Conservation (phyloP, 2,329 filamentous ascomycete genomes). For the Eutypa lata region DNA sequence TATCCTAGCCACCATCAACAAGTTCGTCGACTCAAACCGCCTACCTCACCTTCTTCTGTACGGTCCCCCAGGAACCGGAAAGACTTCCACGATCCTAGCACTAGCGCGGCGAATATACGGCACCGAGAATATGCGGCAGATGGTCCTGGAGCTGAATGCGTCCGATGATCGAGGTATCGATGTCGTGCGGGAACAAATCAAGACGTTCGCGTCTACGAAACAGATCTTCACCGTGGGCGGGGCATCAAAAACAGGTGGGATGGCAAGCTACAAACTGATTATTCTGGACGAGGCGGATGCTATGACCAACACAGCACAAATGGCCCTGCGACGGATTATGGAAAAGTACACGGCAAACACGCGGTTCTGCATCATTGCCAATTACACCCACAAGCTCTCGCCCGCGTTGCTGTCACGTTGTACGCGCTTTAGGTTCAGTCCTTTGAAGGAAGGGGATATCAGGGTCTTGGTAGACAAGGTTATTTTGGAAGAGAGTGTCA, state of each 20-base stretch:
- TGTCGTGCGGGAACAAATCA: conserved; percentile 97
- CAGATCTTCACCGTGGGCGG: conserved; percentile 82
- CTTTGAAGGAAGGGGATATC: conserved; percentile 86
- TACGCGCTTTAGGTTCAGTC: conserved; percentile 92
- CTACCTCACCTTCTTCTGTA: conserved; percentile 95
- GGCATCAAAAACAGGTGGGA: conserved; percentile 40
- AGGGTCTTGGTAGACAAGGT: conserved; percentile 83
- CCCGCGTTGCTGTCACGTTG: conserved; percentile 89
- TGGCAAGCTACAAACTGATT: conserved; percentile 89
- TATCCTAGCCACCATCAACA: conserved; percentile 96
- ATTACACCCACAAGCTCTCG: conserved; percentile 97
- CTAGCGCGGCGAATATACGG: conserved; percentile 93
- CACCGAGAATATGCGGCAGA: conserved; percentile 87
- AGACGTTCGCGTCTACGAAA: conserved; percentile 96
- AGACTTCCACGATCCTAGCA: conserved; percentile 94
- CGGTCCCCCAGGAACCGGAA: conserved; percentile 92
- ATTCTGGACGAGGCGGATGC: conserved; percentile 98
- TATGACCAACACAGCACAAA: conserved; percentile 98
- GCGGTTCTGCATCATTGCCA: conserved; percentile 96
- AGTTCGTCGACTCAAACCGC: conserved; percentile 91
- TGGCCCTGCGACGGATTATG: conserved; percentile 96
- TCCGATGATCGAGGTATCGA: conserved; percentile 97
- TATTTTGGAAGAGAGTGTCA: conserved; percentile 80
- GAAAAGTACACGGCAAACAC: conserved; percentile 99
- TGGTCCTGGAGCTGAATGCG: conserved; percentile 97